phyloP scores from a whole-genome alignment of 202 grass and related monocot genomes.

The Brachypodium distachyon region DNA sequence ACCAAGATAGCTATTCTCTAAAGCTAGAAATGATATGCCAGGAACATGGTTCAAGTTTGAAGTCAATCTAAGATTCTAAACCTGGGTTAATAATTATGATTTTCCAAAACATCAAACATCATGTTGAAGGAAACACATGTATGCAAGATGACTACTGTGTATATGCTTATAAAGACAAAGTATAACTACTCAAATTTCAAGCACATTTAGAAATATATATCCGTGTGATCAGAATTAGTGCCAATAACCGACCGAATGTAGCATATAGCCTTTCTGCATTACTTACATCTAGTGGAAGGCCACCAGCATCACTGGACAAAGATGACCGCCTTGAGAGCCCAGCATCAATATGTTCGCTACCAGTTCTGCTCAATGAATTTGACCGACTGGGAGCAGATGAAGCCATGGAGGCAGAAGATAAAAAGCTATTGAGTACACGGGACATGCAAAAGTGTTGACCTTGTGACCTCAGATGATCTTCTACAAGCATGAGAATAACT shows the following conservation, averaged over 20 bases:
- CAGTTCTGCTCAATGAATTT: slow-evolving; percentile 62
- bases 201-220: neutral
- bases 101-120: neutral
- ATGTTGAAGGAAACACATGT: slow-evolving; percentile 6
- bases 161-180: neutral
- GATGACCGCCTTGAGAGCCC: slow-evolving; percentile 43
- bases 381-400: slow-evolving; percentile 52
- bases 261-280: neutral
- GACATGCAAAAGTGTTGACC: slow-evolving; percentile 66
- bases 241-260: slow-evolving; percentile 1
- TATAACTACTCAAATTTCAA: neutral
- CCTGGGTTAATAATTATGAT: slow-evolving; percentile 8
- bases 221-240: slow-evolving; percentile 3
- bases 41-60: neutral
- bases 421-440: slow-evolving; percentile 29
- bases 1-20: slow-evolving; percentile 4
- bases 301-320: slow-evolving; percentile 73
- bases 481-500: slow-evolving; percentile 96
- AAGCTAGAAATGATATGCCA: slow-evolving; percentile 6
- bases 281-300: slow-evolving; percentile 93
- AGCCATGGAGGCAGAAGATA: slow-evolving; percentile 39
- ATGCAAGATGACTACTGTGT: neutral
- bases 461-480: slow-evolving; percentile 96
- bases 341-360: slow-evolving; percentile 43
- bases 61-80: neutral